phyloP scores from a whole-genome alignment of 345 rosid genomes.

The Melaleuca quinquenervia region DNA sequence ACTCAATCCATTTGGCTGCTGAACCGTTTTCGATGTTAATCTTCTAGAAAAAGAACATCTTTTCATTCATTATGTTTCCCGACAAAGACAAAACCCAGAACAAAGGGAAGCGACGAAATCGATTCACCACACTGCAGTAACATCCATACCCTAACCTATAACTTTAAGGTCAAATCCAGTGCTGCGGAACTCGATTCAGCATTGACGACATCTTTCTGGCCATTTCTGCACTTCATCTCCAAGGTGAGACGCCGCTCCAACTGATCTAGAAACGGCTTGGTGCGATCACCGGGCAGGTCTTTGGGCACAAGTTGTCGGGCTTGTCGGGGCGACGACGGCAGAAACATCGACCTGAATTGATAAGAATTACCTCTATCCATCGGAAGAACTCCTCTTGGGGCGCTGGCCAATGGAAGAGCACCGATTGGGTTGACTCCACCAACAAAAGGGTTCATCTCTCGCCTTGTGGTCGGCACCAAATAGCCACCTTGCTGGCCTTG shows the following conservation, averaged over 20 bases:
- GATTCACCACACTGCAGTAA: neutral
- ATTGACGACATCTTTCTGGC: neutral
- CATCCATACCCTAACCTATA: neutral
- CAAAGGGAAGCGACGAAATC: neutral
- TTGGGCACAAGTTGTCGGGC: neutral
- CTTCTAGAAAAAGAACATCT: neutral
- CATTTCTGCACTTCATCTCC: neutral
- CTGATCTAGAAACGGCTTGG: neutral
- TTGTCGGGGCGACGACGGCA: neutral
- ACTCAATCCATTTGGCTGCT: neutral
- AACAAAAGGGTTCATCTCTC: neutral
- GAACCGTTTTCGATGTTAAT: neutral
- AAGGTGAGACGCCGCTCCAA: neutral
- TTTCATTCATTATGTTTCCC: neutral
- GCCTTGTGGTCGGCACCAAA: neutral
- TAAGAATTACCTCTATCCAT: neutral
- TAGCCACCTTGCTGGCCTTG: neutral
- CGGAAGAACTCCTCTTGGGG: neutral
- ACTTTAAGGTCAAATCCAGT: neutral
- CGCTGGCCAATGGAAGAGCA: neutral
- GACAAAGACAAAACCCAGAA: neutral
- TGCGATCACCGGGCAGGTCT: neutral
- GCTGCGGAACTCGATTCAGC: neutral
- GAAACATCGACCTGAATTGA: neutral
- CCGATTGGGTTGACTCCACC: neutral